Evolutionary conservation across 768 basidiomycete species (phyloP), one percentile per base, ranked within the genome.

Genomic region (Trametes villosa): DNA sequence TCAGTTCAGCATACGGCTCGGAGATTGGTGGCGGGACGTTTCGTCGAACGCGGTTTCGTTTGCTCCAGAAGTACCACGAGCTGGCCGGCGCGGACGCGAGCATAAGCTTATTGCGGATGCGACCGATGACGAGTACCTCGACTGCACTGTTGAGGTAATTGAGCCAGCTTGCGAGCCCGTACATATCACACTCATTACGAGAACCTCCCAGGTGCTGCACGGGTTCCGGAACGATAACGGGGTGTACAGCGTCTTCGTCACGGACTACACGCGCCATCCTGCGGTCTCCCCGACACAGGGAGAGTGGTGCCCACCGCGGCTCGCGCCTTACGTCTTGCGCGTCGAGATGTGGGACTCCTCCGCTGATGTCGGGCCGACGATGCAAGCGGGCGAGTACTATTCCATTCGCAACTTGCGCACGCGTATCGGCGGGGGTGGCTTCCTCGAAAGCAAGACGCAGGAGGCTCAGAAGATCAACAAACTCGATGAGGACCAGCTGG

Each of bases 281-380:
- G 59, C 64, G 8, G 65, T 78, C 42, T 57, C 56, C 4, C 67
- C 74, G 17, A 62, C 77, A n/a, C 72, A 77, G 53, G 74, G 76
- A 8, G 53, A 71, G 44, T 85, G 81, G 81, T 86, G 83, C 68
- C 76, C 81, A 12, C 67, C 74, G 6, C 74, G 72, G 26, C 71
- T 89, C 33, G 72, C 72, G 3, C 74, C 79, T 15, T 70, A 67
- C 26, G 77, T 85, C 18, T 66, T 89, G n/a, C 81, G 76, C 48
- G 77, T 88, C 30, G 81, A 82, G 63, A 81, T 85, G 74, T 89
- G 86, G 85, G 83, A 85, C 62, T 67, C 42, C 1, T 85, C 88
- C 13, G 73, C 70, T 2, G 57, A 64, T 24, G 57, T 76, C 9
- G 85, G 78, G 12, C 73, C 62, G 29, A 71, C 60, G 2, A 83